Conservation (phyloP, 1,139 yeast genomes). For the Yamadazyma pseudoaaseri region DNA sequence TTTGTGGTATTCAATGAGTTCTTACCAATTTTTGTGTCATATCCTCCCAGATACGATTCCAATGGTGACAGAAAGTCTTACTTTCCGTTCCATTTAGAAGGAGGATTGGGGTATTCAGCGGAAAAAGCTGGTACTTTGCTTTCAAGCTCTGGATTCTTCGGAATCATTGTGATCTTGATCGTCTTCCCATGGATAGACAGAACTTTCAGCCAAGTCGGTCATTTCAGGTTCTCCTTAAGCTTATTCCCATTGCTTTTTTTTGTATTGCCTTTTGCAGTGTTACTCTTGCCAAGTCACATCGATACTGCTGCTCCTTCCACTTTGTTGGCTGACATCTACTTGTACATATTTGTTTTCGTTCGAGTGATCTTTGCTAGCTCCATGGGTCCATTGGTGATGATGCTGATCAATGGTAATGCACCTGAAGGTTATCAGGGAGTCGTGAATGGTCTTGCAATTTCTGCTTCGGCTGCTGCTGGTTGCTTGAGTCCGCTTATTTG, state of each 20-base stretch:
- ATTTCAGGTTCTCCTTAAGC: conserved; percentile 39
- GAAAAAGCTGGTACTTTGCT: conserved; percentile 51
- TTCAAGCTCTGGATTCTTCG: conserved; percentile 55
- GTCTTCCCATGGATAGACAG: conserved; percentile 56
- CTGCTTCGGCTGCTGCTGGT: conserved; percentile 52
- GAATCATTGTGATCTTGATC: conserved; percentile 48
- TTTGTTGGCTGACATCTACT: conserved; percentile 20
- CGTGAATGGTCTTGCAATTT: conserved; percentile 46
- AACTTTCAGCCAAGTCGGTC: conserved; percentile 40
- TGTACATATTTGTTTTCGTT: conserved; percentile 21
- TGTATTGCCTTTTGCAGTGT: conserved; percentile 47
- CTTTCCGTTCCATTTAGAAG: conserved; percentile 30
- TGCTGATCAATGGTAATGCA: conserved; percentile 47
- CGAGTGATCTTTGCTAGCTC: conserved; percentile 16
- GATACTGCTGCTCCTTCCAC: conserved; percentile 16
- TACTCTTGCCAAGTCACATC: conserved; percentile 26
- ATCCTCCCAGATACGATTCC: conserved; percentile 5
- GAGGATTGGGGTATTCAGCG: conserved; percentile 34
- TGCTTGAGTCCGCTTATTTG: conserved; percentile 56
- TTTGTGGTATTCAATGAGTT: conserved; percentile 53
- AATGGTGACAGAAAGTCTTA: conserved; percentile 34
- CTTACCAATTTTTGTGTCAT: conserved; percentile 54
- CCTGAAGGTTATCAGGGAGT: conserved; percentile 45
- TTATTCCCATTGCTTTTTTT: conserved; percentile 49
- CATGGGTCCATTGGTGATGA: conserved; percentile 37